phyloP scores from a whole-genome alignment of 2,329 filamentous ascomycete species.

The Venturiaceae sp. region DNA sequence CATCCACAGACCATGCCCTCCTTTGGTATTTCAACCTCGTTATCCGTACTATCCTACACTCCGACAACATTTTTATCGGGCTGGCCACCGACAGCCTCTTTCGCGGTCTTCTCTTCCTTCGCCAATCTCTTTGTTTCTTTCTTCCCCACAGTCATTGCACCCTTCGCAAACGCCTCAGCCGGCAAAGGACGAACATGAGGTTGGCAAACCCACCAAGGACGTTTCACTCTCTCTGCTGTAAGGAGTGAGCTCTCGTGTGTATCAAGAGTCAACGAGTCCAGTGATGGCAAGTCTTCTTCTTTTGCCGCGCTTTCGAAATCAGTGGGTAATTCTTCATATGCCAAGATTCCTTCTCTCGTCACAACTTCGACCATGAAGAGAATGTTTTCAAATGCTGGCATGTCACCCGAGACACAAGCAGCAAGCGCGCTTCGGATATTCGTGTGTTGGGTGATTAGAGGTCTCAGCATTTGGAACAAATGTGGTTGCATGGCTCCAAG shows the following conservation, averaged over 20 bases:
- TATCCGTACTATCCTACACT: conserved; percentile 8
- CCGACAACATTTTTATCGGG: conserved; percentile 11
- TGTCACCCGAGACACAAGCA: conserved; percentile 55
- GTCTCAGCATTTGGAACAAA: conserved; percentile 81
- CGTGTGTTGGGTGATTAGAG: conserved; percentile 70
- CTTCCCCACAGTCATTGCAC: conserved; percentile 64
- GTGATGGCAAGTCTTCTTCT: conserved; percentile 15
- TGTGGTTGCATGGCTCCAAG: conserved; percentile 79
- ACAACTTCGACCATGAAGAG: conserved; percentile 65
- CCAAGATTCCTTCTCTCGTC: conserved; percentile 62
- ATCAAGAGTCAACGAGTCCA: conserved; percentile 13
- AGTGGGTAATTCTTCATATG: conserved; percentile 39
- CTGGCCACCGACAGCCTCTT: neutral
- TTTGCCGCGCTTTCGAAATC: conserved; percentile 5
- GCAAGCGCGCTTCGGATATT: conserved; percentile 81
- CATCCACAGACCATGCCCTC: conserved; percentile 36
- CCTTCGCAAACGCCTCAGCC: conserved; percentile 76
- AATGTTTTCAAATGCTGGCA: conserved; percentile 68
- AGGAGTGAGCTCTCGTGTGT: conserved; percentile 50
- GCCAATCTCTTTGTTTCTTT: conserved; percentile 35
- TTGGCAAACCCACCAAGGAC: conserved; percentile 87
- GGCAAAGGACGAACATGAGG: conserved; percentile 79
- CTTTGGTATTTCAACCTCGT: conserved; percentile 28
- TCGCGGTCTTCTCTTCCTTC: conserved; percentile 9
- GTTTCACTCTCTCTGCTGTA: conserved; percentile 60